phyloP scores from a whole-genome alignment of 805 yeast species.

The Myxozyma neotropica region DNA sequence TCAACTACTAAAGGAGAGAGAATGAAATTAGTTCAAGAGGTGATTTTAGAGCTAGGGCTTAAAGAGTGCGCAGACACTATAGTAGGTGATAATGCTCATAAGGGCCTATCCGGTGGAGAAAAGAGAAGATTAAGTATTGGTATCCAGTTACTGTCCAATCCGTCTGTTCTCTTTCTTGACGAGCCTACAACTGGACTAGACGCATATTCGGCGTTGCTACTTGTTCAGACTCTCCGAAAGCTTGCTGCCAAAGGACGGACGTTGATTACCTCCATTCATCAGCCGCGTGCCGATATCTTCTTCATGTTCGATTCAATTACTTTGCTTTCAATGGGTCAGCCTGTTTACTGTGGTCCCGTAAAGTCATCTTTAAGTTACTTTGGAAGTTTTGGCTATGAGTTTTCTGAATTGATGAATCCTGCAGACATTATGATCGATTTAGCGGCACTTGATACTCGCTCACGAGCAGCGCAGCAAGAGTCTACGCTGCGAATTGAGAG shows the following conservation, averaged over 20 bases:
- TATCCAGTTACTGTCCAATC: conserved; percentile 73
- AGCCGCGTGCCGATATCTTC: conserved; percentile 78
- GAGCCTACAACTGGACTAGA: conserved; percentile 91
- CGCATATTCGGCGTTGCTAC: conserved; percentile 68
- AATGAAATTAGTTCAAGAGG: conserved; percentile 54
- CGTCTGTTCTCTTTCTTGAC: conserved; percentile 74
- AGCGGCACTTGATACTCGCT: conserved; percentile 58
- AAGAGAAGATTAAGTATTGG: conserved; percentile 76
- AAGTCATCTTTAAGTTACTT: conserved; percentile 54
- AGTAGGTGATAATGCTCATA: conserved; percentile 56
- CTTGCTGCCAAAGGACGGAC: conserved; percentile 66
- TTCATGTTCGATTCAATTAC: conserved; percentile 67
- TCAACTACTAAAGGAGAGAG: conserved; percentile 51
- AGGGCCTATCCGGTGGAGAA: conserved; percentile 83
- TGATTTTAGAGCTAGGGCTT: conserved; percentile 66
- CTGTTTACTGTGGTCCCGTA: conserved; percentile 53
- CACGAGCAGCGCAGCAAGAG: conserved; percentile 43
- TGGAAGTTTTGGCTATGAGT: conserved; percentile 47
- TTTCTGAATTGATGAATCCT: conserved; percentile 57
- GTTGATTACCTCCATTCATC: conserved; percentile 76
- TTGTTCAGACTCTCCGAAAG: conserved; percentile 62
- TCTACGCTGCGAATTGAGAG: conserved; percentile 43
- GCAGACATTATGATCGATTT: conserved; percentile 64
- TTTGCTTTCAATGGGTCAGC: conserved; percentile 63
- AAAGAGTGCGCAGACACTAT: conserved; percentile 62